Percentiles rank a stretch among this genome's conserved stretches.
phyloP scores from a whole-genome alignment of 2,329 filamentous ascomycete genomes.

The Hypoxylon sp. region DNA sequence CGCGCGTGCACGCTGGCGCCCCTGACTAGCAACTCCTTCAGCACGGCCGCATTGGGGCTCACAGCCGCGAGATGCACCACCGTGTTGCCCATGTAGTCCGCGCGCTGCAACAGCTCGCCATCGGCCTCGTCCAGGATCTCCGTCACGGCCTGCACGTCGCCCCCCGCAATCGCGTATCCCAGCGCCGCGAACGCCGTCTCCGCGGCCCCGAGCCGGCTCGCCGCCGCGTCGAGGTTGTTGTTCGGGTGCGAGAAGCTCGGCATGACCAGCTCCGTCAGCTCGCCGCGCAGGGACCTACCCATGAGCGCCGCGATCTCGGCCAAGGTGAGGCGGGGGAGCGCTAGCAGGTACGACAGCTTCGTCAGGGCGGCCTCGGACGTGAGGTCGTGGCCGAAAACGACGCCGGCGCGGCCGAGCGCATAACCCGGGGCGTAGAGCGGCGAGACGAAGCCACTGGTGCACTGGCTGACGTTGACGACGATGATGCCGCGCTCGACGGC shows the following conservation, averaged over 20 bases:
- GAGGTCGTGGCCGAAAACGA: constrained; percentile 90
- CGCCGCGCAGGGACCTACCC: constrained; percentile 82
- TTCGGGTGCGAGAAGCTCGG: constrained; percentile 82
- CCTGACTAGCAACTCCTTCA: constrained; percentile 70
- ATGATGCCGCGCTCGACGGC: constrained; percentile 86
- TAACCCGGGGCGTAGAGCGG: constrained; percentile 85
- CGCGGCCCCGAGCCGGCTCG: constrained; percentile 62
- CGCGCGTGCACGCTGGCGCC: constrained; percentile 78
- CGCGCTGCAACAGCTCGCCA: constrained; percentile 75
- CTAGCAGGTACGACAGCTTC: constrained; percentile 89
- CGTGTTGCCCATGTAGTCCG: constrained; percentile 88
- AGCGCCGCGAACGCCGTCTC: constrained; percentile 80
- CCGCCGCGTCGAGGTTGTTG: constrained; percentile 61
- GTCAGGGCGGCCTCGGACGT: constrained; percentile 93
- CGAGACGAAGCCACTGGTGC: constrained; percentile 81
- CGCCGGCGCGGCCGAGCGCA: constrained; percentile 83
- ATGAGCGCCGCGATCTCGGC: constrained; percentile 79
- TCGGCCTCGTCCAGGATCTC: constrained; percentile 77
- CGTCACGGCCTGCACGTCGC: constrained; percentile 75
- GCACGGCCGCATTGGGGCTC: constrained; percentile 66
- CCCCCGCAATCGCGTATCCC: constrained; percentile 83
- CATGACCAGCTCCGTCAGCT: constrained; percentile 82
- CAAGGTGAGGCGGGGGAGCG: constrained; percentile 73
- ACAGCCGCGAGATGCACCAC: constrained; percentile 72
- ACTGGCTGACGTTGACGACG: constrained; percentile 93